Evolutionary conservation across 2,329 filamentous ascomycete species (phyloP), one percentile per base, ranked within the genome.

Genomic region (Penicillium nordicum): DNA sequence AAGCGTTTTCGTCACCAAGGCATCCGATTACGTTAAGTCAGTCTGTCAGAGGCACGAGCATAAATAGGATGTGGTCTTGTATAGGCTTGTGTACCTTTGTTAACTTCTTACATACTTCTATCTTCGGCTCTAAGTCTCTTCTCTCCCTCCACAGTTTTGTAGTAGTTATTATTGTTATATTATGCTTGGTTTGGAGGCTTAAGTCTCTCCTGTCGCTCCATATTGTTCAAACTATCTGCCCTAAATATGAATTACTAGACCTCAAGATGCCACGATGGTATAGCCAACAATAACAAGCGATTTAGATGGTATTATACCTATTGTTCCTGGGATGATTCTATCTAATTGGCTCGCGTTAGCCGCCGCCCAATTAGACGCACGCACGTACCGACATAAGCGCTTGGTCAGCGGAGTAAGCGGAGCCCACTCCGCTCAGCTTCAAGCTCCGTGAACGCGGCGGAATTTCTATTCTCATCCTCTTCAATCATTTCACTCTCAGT

Each of bases 331-430:
- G 5, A 23, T 16, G 1, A 46, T 27, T 25, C 10, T 16, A 25
- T 47, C 4, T n/a, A 11, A 12, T 21, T 21, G 25, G 25, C 12
- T 50, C 25, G 12, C 12, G 12, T 10, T 18, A 18, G n/a, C 47
- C 14, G 18, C 46, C 14, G 53, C 36, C 41, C 42, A 46, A 55
- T 46, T 40, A 46, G 49, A 34, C 53, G 53, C 53, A 44, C 29
- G 16, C 47, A 27, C 14, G 27, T 41, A 16, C 18, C 38, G 23
- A 23, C 18, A 36, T 34, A 34, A 23, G 36, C 52, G 52, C 52
- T 55, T 55, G 45, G 52, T 55, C 52, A 55, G 53, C 53, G 53
- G 48, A 45, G 34, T 29, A 50, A 55, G 53, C 47, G 48, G 48
- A 55, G 53, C 41, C 41, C 41, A 34, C 47, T 44, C 48, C 48